These are phyloP conservation scores for Picea glauca DNA, from an alignment of 75 land plant genomes.

Conservation along the genomic window DNA sequence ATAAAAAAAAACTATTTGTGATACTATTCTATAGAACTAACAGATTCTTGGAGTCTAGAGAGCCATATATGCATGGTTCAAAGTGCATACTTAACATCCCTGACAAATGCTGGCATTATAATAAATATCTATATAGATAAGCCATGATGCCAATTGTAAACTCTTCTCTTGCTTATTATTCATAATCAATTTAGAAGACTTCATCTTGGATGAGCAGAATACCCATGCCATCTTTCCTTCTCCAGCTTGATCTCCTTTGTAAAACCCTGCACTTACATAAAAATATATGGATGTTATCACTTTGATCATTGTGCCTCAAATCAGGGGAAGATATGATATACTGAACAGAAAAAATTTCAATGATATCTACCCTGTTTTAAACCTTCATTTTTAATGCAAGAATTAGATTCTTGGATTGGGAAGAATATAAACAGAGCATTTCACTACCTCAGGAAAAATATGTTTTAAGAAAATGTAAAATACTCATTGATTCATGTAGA, in stretches of 20 bases:
- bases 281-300: neutral
- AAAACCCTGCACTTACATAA: slow-evolving; percentile 61
- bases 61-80: too few species aligned
- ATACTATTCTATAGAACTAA: too few species aligned
- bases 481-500: neutral
- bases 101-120: too few species aligned
- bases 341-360: neutral
- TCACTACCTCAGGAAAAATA: neutral
- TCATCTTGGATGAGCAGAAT: slow-evolving; percentile 10
- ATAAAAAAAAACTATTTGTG: too few species aligned
- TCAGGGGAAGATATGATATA: neutral
- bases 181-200: too few species aligned
- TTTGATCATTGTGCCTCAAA: neutral
- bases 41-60: too few species aligned
- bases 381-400: neutral
- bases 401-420: neutral
- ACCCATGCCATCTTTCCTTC: slow-evolving; percentile 99
- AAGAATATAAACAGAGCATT: neutral
- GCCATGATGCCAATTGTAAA: too few species aligned
- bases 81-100: too few species aligned
- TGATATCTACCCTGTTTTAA: neutral
- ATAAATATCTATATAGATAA: too few species aligned
- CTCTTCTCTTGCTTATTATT: too few species aligned
- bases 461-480: neutral
- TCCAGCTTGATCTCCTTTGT: slow-evolving; percentile 93